phyloP scores from a whole-genome alignment of 176 grass and related monocot genomes.

The Dactylis glomerata region DNA sequence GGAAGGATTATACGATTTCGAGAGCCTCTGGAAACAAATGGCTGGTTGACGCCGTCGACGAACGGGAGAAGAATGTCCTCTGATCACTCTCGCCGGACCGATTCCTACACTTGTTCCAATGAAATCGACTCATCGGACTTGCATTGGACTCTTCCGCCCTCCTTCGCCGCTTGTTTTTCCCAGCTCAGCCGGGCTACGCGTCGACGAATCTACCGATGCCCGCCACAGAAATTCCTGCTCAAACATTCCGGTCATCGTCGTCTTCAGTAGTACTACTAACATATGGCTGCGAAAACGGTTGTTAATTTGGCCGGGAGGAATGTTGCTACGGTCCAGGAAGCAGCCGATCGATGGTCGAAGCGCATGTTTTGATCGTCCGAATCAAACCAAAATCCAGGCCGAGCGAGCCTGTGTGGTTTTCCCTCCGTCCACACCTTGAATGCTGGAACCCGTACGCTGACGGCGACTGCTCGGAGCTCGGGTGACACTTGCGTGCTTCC shows the following conservation, averaged over 20 bases:
- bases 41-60: constrained; percentile 28
- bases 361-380: not conserved
- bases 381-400: no score
- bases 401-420: not conserved
- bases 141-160: not conserved
- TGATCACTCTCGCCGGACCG: constrained; percentile 1
- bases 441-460: not conserved
- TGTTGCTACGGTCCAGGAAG: not conserved
- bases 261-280: not conserved
- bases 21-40: not conserved
- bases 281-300: not conserved
- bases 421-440: not conserved
- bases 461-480: constrained; percentile 13
- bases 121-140: not conserved
- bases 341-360: not conserved
- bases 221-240: not conserved
- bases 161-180: not conserved
- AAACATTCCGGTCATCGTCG: not conserved
- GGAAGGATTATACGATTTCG: not conserved
- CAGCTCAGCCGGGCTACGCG: not conserved
- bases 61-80: constrained; percentile 22
- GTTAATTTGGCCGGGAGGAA: not conserved
- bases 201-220: not conserved
- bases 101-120: not conserved
- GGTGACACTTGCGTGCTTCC: not conserved